phyloP scores from a whole-genome alignment of 2,329 filamentous ascomycete genomes.

The Colletotrichum aenigma region DNA sequence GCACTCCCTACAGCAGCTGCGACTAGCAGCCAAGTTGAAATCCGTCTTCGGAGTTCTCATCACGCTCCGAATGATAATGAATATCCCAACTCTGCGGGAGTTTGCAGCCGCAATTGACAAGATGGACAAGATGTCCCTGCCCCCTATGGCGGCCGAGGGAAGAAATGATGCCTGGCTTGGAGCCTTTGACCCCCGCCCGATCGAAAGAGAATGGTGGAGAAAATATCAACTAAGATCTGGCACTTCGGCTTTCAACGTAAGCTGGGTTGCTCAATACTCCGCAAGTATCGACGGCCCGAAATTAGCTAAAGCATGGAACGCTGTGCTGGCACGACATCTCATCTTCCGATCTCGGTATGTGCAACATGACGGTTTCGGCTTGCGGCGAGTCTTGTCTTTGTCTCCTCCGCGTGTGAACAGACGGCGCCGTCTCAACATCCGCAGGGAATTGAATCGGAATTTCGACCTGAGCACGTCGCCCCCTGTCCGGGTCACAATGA shows the following conservation, averaged over 20 bases:
- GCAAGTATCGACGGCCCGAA: slow-evolving; percentile 7
- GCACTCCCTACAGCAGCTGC: slow-evolving; percentile 28
- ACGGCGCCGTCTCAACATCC: slow-evolving; percentile 5
- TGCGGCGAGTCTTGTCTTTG: not conserved
- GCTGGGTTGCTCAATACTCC: slow-evolving; percentile 19
- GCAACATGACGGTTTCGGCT: not conserved
- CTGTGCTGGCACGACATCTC: slow-evolving; percentile 10
- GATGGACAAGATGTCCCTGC: not conserved
- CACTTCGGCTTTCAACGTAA: slow-evolving; percentile 31
- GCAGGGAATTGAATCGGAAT: slow-evolving; percentile 21
- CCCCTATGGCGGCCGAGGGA: not conserved
- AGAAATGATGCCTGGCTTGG: not conserved
- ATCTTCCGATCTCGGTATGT: slow-evolving; percentile 15
- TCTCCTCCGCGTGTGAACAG: not conserved
- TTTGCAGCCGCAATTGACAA: not conserved
- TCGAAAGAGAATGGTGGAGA: not conserved
- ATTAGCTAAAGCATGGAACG: slow-evolving; percentile 25
- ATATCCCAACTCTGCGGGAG: not conserved
- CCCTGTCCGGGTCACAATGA: slow-evolving; percentile 29
- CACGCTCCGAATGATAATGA: slow-evolving; percentile 22
- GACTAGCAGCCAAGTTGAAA: slow-evolving; percentile 7
- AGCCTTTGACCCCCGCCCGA: not conserved
- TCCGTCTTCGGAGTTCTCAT: not conserved
- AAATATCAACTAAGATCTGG: not conserved
- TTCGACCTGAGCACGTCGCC: slow-evolving; percentile 27